A percentile compares a stretch with the other conserved stretches of the same genome.
Evolutionary conservation across 176 grass and related monocot genomes (phyloP).

Genomic region (Puccinellia tenuiflora): DNA sequence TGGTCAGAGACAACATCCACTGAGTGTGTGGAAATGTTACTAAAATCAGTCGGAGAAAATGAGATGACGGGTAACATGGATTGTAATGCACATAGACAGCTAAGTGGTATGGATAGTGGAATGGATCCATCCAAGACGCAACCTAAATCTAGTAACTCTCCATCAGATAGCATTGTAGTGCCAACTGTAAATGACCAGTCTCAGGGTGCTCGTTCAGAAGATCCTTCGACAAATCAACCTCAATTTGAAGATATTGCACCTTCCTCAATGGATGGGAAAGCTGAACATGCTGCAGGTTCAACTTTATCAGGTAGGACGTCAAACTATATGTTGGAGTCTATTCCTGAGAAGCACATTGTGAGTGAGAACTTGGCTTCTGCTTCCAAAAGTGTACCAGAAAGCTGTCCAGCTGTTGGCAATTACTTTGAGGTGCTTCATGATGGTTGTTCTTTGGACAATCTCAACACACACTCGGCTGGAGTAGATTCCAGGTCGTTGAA

Average conservation of each 20-base stretch:
- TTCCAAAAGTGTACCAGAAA: constrained; percentile 30
- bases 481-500: constrained; percentile 25
- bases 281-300: constrained; percentile 22
- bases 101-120: constrained; percentile 53
- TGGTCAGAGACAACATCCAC: constrained; percentile 93
- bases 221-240: constrained; percentile 11
- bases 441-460: constrained; percentile 41
- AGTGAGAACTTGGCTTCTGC: constrained; percentile 32
- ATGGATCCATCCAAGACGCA: constrained; percentile 28
- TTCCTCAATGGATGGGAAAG: constrained; percentile 27
- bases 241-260: constrained; percentile 23
- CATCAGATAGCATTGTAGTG: constrained; percentile 9
- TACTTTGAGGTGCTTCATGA: constrained; percentile 40
- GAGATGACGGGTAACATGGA: constrained; percentile 47
- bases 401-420: constrained; percentile 35
- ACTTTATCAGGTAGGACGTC: constrained; percentile 23
- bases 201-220: constrained; percentile 19
- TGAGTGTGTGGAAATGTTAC: constrained; percentile 78
- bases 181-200: constrained; percentile 22
- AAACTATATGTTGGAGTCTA: constrained; percentile 8
- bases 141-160: constrained; percentile 10
- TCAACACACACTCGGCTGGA: constrained; percentile 12
- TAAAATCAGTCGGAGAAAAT: constrained; percentile 85
- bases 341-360: constrained; percentile 29
- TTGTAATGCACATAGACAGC: constrained; percentile 30